A percentile compares a stretch with the other conserved stretches of the same genome.
Conservation (phyloP, 768 basidiomycete genomes). For the Lyophyllum shimeji region DNA sequence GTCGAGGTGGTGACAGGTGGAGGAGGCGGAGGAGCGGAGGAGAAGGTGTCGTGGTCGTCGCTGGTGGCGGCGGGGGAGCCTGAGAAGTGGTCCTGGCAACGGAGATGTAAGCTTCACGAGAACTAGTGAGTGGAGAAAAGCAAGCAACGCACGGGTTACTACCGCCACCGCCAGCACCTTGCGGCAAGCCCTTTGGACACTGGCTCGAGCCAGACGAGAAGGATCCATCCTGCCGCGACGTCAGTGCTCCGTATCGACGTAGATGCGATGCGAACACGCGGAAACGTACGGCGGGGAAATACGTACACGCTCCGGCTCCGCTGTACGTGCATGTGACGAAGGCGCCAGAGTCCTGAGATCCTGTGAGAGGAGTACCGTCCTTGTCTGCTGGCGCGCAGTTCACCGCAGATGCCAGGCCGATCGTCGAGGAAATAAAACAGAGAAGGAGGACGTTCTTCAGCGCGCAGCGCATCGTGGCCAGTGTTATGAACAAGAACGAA, state of each 20-base stretch:
- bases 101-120: neutral
- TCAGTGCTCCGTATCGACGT: neutral
- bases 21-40: no score
- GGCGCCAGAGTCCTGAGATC: neutral
- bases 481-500: neutral
- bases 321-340: constrained; percentile 12
- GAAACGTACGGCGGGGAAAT: constrained; percentile 10
- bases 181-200: constrained; percentile 8
- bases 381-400: constrained; percentile 8
- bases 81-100: neutral
- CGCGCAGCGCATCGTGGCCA: constrained; percentile 2
- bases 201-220: constrained; percentile 11
- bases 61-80: neutral
- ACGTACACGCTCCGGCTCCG: constrained; percentile 2
- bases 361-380: constrained; percentile 5
- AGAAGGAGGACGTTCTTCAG: constrained; percentile 1
- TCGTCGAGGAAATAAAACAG: neutral
- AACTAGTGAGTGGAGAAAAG: no score
- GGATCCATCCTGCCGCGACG: constrained; percentile 5
- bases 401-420: constrained; percentile 6
- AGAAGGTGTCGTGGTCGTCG: neutral
- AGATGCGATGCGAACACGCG: neutral
- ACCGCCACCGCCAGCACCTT: neutral
- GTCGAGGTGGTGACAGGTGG: neutral
- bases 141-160: neutral